phyloP scores from a whole-genome alignment of 768 basidiomycete species.

The Lactarius hengduanensis region DNA sequence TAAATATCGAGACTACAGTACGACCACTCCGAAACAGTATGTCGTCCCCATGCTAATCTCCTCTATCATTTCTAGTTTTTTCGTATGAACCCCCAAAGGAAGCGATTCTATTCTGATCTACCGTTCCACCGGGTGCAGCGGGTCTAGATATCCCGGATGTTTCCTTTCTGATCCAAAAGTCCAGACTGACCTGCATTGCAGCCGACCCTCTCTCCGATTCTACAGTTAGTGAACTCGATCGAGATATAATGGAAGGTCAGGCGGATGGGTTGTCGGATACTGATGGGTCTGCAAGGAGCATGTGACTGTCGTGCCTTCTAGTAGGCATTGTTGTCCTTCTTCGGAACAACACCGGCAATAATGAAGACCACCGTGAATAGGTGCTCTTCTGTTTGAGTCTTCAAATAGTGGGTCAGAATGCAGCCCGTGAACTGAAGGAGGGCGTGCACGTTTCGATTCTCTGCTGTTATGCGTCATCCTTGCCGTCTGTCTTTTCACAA shows the following conservation, averaged over 20 bases:
- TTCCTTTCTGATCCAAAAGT: background rate
- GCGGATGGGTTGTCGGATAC: background rate
- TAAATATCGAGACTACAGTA: constrained; percentile 34
- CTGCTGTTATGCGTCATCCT: too few species aligned
- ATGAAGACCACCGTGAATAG: background rate
- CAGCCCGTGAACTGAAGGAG: background rate
- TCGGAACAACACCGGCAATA: background rate
- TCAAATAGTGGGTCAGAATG: background rate
- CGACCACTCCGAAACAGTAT: constrained; percentile 95
- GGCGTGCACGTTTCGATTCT: background rate
- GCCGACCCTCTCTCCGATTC: background rate
- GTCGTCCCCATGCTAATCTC: constrained; percentile 99
- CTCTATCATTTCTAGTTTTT: constrained; percentile 98
- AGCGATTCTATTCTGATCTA: constrained; percentile 1
- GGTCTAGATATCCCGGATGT: background rate
- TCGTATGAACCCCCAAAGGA: constrained; percentile 94
- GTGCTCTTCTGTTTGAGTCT: background rate
- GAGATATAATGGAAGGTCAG: background rate
- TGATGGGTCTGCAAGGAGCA: background rate
- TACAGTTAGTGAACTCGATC: too few species aligned
- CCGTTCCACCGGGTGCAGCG: background rate
- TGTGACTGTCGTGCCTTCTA: too few species aligned
- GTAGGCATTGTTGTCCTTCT: background rate
- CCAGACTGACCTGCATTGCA: background rate
- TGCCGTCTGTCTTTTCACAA: too few species aligned